phyloP scores from a whole-genome alignment of 495 filamentous ascomycete species.

The Cudoniella acicularis region DNA sequence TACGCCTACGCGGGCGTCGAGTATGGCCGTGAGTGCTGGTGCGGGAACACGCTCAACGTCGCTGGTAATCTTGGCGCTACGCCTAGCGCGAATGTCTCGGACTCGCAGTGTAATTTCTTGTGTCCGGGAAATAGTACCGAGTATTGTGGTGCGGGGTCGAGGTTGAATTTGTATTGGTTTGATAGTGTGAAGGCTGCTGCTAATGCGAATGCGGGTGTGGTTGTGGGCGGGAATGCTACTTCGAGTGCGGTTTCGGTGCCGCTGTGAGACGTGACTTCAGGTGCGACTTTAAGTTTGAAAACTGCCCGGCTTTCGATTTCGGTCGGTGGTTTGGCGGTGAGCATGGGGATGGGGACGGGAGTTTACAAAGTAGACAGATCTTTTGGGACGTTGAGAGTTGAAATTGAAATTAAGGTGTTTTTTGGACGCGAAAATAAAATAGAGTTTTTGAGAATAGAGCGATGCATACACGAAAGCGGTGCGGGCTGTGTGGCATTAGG shows the following conservation, averaged over 20 bases:
- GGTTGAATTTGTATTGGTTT: slow-evolving; percentile 2
- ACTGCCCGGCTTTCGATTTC: too few species aligned
- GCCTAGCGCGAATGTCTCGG: not conserved
- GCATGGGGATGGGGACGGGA: too few species aligned
- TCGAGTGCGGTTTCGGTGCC: too few species aligned
- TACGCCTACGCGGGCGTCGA: slow-evolving; percentile 8
- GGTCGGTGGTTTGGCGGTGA: too few species aligned
- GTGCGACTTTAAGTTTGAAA: too few species aligned
- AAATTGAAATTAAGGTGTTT: too few species aligned
- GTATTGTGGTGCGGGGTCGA: slow-evolving; percentile 42
- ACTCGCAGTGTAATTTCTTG: slow-evolving; percentile 27
- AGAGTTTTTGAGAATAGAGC: too few species aligned
- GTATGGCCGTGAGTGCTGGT: slow-evolving; percentile 14
- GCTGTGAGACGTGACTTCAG: slow-evolving; percentile 24
- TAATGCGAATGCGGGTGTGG: not conserved
- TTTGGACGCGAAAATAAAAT: too few species aligned
- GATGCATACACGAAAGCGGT: too few species aligned
- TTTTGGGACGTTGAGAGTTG: too few species aligned
- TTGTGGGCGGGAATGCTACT: not conserved
- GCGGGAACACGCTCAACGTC: slow-evolving; percentile 12
- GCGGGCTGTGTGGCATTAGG: too few species aligned
- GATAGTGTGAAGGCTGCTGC: not conserved
- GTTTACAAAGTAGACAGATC: too few species aligned
- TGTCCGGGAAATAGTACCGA: slow-evolving; percentile 38
- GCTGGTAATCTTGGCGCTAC: not conserved